These are phyloP conservation scores for Cladobotryum mycophilum DNA, from an alignment of 2,329 filamentous ascomycete species.

Conservation along the genomic window DNA sequence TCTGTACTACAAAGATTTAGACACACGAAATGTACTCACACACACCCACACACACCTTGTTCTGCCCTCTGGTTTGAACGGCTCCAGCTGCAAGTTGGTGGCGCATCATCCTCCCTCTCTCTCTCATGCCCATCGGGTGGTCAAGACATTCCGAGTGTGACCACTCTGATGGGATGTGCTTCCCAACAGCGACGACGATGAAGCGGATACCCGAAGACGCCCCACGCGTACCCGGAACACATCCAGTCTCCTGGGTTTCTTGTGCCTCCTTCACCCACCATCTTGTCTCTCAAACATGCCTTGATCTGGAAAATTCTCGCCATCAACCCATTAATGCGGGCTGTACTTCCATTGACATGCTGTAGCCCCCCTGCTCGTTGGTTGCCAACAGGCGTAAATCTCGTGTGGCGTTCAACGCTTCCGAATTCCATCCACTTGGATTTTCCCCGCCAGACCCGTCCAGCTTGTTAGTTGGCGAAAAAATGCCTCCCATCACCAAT, in stretches of 20 bases:
- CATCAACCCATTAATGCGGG: not conserved
- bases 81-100: too few species aligned
- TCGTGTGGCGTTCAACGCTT: constrained; percentile 2
- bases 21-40: too few species aligned
- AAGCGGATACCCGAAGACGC: constrained; percentile 12
- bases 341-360: not conserved
- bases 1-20: too few species aligned
- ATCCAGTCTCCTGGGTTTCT: not conserved
- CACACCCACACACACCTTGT: too few species aligned
- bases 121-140: not conserved
- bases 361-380: not conserved
- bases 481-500: not conserved
- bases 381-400: not conserved
- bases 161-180: not conserved
- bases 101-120: not conserved
- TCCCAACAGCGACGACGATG: constrained; percentile 6
- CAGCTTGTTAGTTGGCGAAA: not conserved
- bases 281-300: constrained; percentile 11
- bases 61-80: too few species aligned
- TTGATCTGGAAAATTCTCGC: constrained; percentile 11
- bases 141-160: constrained; percentile 5
- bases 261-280: constrained; percentile 1
- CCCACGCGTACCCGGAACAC: not conserved
- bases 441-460: constrained; percentile 5
- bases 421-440: constrained; percentile 5